Evolutionary conservation across 2,329 filamentous ascomycete genomes (phyloP).

Genomic region (Didymosphaeria variabile): DNA sequence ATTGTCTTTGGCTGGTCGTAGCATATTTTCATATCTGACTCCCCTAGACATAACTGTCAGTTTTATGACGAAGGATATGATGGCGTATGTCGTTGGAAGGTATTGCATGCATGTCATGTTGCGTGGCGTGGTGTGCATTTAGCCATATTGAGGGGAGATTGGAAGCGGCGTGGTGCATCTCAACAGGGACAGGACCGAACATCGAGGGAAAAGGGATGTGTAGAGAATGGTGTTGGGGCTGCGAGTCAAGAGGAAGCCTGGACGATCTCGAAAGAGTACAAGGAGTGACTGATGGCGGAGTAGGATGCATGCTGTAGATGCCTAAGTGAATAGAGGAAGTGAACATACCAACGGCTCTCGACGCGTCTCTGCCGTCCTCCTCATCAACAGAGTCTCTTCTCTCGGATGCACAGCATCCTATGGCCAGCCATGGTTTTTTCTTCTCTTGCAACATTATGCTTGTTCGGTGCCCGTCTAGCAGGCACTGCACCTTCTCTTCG

Average conservation of each 20-base stretch:
- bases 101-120: slow-evolving; percentile 21
- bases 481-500: slow-evolving; percentile 16
- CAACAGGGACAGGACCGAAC: slow-evolving; percentile 30
- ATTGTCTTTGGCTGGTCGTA: slow-evolving; percentile 45
- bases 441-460: slow-evolving; percentile 27
- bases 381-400: slow-evolving; percentile 34
- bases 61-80: slow-evolving; percentile 19
- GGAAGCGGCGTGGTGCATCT: slow-evolving; percentile 31
- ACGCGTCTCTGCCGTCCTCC: slow-evolving; percentile 29
- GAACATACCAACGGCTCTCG: slow-evolving; percentile 41
- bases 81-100: slow-evolving; percentile 20
- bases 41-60: slow-evolving; percentile 31
- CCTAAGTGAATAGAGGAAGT: slow-evolving; percentile 15
- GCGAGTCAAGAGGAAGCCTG: background rate
- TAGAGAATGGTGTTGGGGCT: background rate
- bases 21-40: slow-evolving; percentile 40
- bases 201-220: background rate
- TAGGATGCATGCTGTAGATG: background rate
- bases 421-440: slow-evolving; percentile 45
- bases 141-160: slow-evolving; percentile 36
- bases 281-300: background rate
- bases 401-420: slow-evolving; percentile 50
- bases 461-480: slow-evolving; percentile 32
- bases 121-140: slow-evolving; percentile 22
- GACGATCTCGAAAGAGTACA: slow-evolving; percentile 7